Evolutionary conservation across 495 filamentous ascomycete species (phyloP), one percentile per base, ranked within the genome.

Genomic region (Lasiosphaeris hirsuta): DNA sequence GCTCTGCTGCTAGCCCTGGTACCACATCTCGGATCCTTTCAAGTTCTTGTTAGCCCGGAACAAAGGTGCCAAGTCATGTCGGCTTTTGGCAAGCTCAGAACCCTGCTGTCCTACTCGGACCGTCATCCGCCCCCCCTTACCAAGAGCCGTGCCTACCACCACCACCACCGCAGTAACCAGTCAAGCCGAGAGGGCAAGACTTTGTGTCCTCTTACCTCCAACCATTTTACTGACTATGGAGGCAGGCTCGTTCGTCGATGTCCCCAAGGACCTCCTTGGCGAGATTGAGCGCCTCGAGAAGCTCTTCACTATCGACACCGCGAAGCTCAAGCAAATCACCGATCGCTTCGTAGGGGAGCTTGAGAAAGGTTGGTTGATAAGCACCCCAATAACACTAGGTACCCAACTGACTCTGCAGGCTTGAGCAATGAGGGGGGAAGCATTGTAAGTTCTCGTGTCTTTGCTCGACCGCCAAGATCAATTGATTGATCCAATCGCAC

Each of bases 291-390:
- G 84, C 23, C 81, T 97, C 40, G 94, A 98, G 76, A 79, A 89
- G n/a, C 69, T 84, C 15, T 98, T 98, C 75, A 88, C 86, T 13
- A 83, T 97, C 43, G 85, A 89, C 62, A 79, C 75, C 2, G 74
- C 81, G 11, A 95, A 89, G 75, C 83, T 97, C 14, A 97, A 96
- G 82, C 66, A 87, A 70, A 89, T 98, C 60, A 92, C 92, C 35
- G 78, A 85, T 47, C 91, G 94, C 67, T 98, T 97, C 72, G 81
- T 91, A 40, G 82, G 81, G 48, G 94, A 98, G 78, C 85, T 98
- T 54, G 82, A 84, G 57, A 95, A 93, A 76, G 91, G 90, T 91
- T 72, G 56, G 76, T 71, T 30, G 23, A 30, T 30, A 30, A 30
- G 23, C 23, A 30, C 23, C 41, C 18, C 52, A 63, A 18, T 30